A percentile compares a stretch with the other conserved stretches of the same genome.
Conservation (phyloP, 2,329 filamentous ascomycete genomes). For the Botryotinia convoluta region DNA sequence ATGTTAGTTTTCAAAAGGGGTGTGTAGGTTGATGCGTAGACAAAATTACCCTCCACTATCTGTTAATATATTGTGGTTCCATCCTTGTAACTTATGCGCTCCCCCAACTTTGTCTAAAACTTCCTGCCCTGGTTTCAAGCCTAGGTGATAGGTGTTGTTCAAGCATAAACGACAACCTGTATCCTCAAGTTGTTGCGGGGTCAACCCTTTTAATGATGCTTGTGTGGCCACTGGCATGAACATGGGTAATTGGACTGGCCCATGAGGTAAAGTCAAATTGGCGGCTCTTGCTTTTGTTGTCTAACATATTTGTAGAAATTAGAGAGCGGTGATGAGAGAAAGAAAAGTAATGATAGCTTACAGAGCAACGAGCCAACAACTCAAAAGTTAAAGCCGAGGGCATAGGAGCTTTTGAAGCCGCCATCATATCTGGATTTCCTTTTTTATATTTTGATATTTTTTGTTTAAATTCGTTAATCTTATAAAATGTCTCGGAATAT, state of each 20-base stretch:
- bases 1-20: conserved; percentile 16
- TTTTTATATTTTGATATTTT: not conserved
- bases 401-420: conserved; percentile 37
- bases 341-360: conserved; percentile 45
- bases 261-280: conserved; percentile 84
- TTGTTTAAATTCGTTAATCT: not conserved
- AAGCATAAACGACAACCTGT: conserved; percentile 87
- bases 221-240: conserved; percentile 99
- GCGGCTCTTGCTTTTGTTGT: conserved; percentile 93
- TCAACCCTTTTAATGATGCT: conserved; percentile 90
- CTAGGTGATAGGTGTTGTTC: conserved; percentile 98
- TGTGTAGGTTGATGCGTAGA: conserved; percentile 12
- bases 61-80: conserved; percentile 92
- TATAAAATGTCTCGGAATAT: not conserved
- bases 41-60: conserved; percentile 64
- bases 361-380: conserved; percentile 74
- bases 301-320: conserved; percentile 46
- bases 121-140: conserved; percentile 89
- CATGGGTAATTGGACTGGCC: conserved; percentile 81
- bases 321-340: conserved; percentile 10
- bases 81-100: conserved; percentile 91
- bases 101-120: conserved; percentile 85
- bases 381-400: conserved; percentile 75
- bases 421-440: conserved; percentile 6
- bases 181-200: conserved; percentile 85